phyloP scores from a whole-genome alignment of 1,284 basidiomycete genomes.

The Cerrena zonata region DNA sequence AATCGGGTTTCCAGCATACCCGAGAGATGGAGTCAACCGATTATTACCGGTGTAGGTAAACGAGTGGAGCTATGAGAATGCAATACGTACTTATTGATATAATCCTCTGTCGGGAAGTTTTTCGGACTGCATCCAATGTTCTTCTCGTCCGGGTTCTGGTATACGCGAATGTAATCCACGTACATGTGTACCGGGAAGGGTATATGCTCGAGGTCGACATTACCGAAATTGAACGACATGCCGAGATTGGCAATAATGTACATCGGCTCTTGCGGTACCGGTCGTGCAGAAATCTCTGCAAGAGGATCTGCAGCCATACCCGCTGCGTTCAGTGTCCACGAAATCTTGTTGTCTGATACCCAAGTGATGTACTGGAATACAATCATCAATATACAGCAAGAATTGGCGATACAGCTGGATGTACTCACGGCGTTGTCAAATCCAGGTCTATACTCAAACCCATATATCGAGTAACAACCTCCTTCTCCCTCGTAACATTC shows the following conservation, averaged over 20 bases:
- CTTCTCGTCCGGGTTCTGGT: slow-evolving; percentile 40
- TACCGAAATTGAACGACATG: slow-evolving; percentile 51
- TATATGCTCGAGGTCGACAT: slow-evolving; percentile 37
- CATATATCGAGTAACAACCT: slow-evolving; percentile 44
- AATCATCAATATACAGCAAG: slow-evolving; percentile 15
- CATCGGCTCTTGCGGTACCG: slow-evolving; percentile 63
- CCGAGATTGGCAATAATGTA: slow-evolving; percentile 53
- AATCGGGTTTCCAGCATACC: no score
- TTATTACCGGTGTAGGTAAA: no score
- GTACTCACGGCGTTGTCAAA: slow-evolving; percentile 27
- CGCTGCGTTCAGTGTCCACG: slow-evolving; percentile 54
- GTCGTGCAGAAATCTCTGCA: slow-evolving; percentile 50
- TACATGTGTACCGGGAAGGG: slow-evolving; percentile 45
- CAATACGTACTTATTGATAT: slow-evolving; percentile 34
- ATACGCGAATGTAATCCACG: slow-evolving; percentile 58
- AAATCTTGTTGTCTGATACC: slow-evolving; percentile 43
- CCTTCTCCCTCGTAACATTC: slow-evolving; percentile 45
- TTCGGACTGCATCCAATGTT: slow-evolving; percentile 52
- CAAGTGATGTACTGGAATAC: slow-evolving; percentile 50
- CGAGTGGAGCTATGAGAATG: not conserved
- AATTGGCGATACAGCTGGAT: slow-evolving; percentile 11
- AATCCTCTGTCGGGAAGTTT: slow-evolving; percentile 47
- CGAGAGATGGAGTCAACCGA: no score
- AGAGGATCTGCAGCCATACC: slow-evolving; percentile 50
- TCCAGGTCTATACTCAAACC: slow-evolving; percentile 40